Base-by-base conservation (phyloP, 1,284 basidiomycete genomes). In the Caloboletus inedulis region DNA sequence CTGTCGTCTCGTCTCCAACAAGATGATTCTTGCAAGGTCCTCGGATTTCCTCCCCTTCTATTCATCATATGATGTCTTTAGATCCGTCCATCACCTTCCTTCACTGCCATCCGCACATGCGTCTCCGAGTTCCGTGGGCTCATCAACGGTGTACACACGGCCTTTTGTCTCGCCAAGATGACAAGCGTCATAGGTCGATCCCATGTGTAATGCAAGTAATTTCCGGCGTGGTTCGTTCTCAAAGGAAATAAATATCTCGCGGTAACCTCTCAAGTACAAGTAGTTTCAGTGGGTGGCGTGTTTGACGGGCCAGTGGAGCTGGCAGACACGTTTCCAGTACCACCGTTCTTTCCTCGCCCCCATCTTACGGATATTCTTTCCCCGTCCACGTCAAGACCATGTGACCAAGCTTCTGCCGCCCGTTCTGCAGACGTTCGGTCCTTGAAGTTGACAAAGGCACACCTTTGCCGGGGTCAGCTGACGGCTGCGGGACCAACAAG, bases 381-480 rank as follows among this genome's bases (percentile, higher is more conserved):
- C 1, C 85, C 89, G 29, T 89, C 86, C 36, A 98, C 76, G 61
- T 94, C 90, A 21, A 99, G 77, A 4, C 94, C 95, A 55, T 87
- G 84, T 14, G 91, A 82, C 81, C 95, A 91, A 9, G 88, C 86
- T 59, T 88, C 81, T 0, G 95, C 95, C 0, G 91, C 94, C 8
- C 76, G 72, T 69, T 99, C 97, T 13, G 97, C 95, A 16, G 82
- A 77, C 2, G 77, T 66, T 27, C 97, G 80, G 51, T 89, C 84
- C 54, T 78, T 84, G 74, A 99, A 99, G 70, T 98, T 98, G 53
- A 98, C 80, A 70, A 99, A 99, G 0, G 96, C 96, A 71, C 94
- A 98, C 72, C 93, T 91, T 70, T 30, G 14, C 43, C n/a, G 33
- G 23, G 3, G 16, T 64, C 25, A 66, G 43, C 33, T 36, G 16